These are phyloP conservation scores for Aspergillus fumigatiaffinis DNA, from an alignment of 2,329 filamentous ascomycete species.

Conservation along the genomic window DNA sequence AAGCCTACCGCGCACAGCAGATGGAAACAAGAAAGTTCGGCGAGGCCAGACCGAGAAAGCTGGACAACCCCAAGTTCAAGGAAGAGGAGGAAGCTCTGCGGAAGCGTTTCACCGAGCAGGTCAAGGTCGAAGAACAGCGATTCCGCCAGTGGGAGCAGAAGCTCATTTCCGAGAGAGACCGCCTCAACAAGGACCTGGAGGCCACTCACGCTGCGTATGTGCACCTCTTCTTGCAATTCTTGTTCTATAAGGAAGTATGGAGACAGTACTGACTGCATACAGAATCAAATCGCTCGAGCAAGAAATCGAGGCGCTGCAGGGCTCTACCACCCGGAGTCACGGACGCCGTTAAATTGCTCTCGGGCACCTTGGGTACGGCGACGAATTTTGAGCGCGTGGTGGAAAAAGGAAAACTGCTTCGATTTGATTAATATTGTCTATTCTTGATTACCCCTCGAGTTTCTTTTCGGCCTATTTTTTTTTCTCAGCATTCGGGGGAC, in stretches of 20 bases:
- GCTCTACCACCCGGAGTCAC: slow-evolving; percentile 82
- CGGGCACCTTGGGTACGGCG: slow-evolving; percentile 12
- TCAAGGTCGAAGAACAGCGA: slow-evolving; percentile 99
- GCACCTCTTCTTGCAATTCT: not conserved
- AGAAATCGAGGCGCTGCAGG: slow-evolving; percentile 92
- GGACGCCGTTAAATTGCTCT: slow-evolving; percentile 69
- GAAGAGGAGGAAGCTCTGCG: slow-evolving; percentile 97
- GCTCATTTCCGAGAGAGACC: slow-evolving; percentile 96
- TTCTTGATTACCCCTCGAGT: slow-evolving; percentile 34
- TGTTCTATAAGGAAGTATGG: not conserved
- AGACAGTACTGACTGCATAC: slow-evolving; percentile 23
- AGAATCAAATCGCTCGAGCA: slow-evolving; percentile 61
- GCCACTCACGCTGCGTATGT: slow-evolving; percentile 78
- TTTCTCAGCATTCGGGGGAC: slow-evolving; percentile 24
- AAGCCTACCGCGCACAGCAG: slow-evolving; percentile 97
- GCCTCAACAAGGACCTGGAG: slow-evolving; percentile 99
- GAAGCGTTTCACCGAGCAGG: slow-evolving; percentile 99
- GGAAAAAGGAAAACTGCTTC: slow-evolving; percentile 24
- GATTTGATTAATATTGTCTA: slow-evolving; percentile 30
- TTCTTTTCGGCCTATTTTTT: slow-evolving; percentile 25
- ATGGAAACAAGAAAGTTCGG: slow-evolving; percentile 99
- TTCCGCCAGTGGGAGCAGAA: slow-evolving; percentile 99
- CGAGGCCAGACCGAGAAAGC: slow-evolving; percentile 92
- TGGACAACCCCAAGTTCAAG: slow-evolving; percentile 99
- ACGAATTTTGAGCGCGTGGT: slow-evolving; percentile 24